Evolutionary conservation across 257 asterid genomes (phyloP), one percentile per base, ranked within the genome.

Genomic region (Mentha longifolia): DNA sequence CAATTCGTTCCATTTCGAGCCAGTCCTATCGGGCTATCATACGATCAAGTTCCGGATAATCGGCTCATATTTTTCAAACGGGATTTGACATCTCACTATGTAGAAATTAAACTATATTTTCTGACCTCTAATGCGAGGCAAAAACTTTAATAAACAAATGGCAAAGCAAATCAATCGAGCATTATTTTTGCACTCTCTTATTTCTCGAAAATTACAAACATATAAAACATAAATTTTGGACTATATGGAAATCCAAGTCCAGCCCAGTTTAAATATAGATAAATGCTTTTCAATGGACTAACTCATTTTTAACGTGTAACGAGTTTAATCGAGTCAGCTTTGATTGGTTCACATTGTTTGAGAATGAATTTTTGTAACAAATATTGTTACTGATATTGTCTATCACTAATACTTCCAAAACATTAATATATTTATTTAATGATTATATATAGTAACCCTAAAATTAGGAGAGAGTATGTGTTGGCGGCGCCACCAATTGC

Each of bases 251-350:
- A 59, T 74, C 39, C 11, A 43, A 57, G 72, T 16, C 46, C 67
- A 12, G 15, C 45, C n/a, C 56, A 57, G 7, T 65, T 67, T 14
- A 19, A 43, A 63, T 39, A 37, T 54, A 41, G 11, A 19, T 2
- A 58, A 35, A 37, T 58, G 51, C 3, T 33, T 57, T 58, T 58
- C 61, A 0, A 20, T 57, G 16, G 49, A 65, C 60, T 31, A 57
- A 3, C 54, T 14, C 60, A 9, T 7, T 7, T 65, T 16, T 61
- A 47, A 49, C 37, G 60, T 43, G 19, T 11, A 63, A 73, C 71
- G 17, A 63, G 59, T 28, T 28, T 56, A 67, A 59, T n/a, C 69
- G 15, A 74, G 69, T 58, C 78, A 59, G 64, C 78, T 60, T 56
- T 58, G 63, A 33, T 74, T 74, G 74, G 68, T 74, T 64, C 31